These are phyloP conservation scores for Beauveria sp. DNA, from an alignment of 2,329 filamentous ascomycete genomes.

Conservation along the genomic window DNA sequence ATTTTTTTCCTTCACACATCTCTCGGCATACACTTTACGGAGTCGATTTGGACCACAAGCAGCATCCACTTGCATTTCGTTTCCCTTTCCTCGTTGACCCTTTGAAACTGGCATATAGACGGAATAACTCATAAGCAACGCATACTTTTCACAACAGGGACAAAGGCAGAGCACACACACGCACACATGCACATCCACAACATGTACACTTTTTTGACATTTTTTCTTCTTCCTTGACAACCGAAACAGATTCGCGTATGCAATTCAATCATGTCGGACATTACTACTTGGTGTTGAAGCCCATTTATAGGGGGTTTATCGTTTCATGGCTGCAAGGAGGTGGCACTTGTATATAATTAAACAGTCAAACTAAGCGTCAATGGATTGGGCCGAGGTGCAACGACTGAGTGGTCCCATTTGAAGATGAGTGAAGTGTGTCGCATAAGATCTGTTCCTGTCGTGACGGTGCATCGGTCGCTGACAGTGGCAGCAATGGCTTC, in stretches of 20 bases:
- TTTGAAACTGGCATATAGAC: slow-evolving; percentile 12
- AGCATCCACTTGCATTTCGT: slow-evolving; percentile 7
- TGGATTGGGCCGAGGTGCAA: background rate
- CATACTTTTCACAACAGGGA: slow-evolving; percentile 9
- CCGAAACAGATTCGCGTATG: background rate
- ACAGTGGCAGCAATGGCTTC: too few species aligned
- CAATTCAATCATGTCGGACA: background rate
- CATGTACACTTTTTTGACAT: slow-evolving; percentile 6
- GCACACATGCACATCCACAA: slow-evolving; percentile 4
- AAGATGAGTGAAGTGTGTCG: background rate
- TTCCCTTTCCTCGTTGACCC: background rate
- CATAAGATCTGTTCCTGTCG: too few species aligned
- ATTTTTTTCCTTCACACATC: slow-evolving; percentile 8
- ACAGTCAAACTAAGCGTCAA: slow-evolving; percentile 6
- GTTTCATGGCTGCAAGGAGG: background rate
- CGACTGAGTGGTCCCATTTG: background rate
- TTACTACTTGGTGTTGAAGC: background rate
- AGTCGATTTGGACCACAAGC: slow-evolving; percentile 6
- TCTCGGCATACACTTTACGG: slow-evolving; percentile 9
- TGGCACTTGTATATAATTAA: slow-evolving; percentile 4
- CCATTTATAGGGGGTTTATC: background rate
- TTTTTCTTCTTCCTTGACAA: background rate
- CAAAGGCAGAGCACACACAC: background rate
- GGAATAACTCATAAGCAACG: slow-evolving; percentile 4
- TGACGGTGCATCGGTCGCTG: too few species aligned